Evolutionary conservation across 192 early-diverging fungal species (phyloP).

Genomic region (Backusella sp.): DNA sequence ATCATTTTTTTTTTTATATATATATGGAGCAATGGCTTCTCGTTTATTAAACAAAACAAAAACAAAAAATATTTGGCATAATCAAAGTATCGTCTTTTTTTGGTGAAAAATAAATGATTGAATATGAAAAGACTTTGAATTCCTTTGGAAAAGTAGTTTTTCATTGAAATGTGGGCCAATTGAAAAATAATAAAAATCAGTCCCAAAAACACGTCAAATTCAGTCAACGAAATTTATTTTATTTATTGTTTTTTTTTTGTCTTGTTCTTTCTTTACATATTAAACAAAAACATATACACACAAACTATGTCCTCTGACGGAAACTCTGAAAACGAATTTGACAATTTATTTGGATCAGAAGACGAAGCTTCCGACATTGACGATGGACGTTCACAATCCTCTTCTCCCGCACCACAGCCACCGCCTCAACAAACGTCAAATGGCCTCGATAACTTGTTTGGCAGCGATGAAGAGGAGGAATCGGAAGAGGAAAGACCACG

Average conservation of each 20-base stretch:
- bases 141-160: too few relatives aligned
- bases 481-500: conserved; percentile 1
- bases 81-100: too few relatives aligned
- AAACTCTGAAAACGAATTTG: conserved; percentile 17
- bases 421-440: background rate
- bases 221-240: background rate
- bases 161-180: too few relatives aligned
- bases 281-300: background rate
- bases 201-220: conserved; percentile 2
- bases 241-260: background rate
- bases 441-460: conserved; percentile 36
- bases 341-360: conserved; percentile 33
- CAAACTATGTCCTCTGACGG: background rate
- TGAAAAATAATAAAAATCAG: background rate
- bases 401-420: conserved; percentile 3
- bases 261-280: background rate
- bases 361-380: conserved; percentile 37
- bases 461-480: conserved; percentile 38
- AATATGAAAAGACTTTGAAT: too few relatives aligned
- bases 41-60: too few relatives aligned
- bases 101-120: too few relatives aligned
- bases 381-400: conserved; percentile 24
- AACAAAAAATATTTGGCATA: too few relatives aligned
- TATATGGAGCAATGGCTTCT: too few relatives aligned
- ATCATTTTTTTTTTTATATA: background rate